A percentile compares a stretch with the other conserved stretches of the same genome.
Conservation (phyloP, 345 rosid species). For the Brassica incana region DNA sequence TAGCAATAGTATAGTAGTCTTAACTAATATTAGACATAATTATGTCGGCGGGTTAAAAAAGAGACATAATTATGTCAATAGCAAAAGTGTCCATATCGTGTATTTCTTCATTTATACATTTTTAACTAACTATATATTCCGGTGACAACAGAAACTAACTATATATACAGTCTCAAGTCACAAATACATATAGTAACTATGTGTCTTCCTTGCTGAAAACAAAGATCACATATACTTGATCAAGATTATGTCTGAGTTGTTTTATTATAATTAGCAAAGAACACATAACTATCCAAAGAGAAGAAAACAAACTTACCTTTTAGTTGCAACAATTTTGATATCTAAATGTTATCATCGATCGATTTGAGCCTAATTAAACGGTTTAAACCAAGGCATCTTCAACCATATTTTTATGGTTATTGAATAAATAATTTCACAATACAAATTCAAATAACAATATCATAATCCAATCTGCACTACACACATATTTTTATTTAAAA, state of each 20-base stretch:
- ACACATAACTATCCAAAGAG: background rate
- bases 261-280: background rate
- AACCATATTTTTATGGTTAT: background rate
- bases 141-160: background rate
- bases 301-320: background rate
- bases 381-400: background rate
- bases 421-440: background rate
- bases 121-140: background rate
- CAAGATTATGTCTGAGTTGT: background rate
- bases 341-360: background rate
- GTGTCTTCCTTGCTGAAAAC: background rate
- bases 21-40: constrained; percentile 17
- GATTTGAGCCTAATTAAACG: background rate
- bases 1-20: constrained; percentile 5
- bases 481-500: background rate
- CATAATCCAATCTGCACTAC: background rate
- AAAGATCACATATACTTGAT: background rate
- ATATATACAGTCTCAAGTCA: background rate
- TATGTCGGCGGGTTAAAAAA: constrained; percentile 17
- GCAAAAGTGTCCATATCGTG: background rate
- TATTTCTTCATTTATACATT: background rate
- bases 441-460: background rate
- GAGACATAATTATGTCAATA: constrained; percentile 6
- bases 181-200: background rate
- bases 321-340: background rate